These are phyloP conservation scores for Thymus mandschuricus DNA, from an alignment of 257 asterid species.

Conservation along the genomic window DNA sequence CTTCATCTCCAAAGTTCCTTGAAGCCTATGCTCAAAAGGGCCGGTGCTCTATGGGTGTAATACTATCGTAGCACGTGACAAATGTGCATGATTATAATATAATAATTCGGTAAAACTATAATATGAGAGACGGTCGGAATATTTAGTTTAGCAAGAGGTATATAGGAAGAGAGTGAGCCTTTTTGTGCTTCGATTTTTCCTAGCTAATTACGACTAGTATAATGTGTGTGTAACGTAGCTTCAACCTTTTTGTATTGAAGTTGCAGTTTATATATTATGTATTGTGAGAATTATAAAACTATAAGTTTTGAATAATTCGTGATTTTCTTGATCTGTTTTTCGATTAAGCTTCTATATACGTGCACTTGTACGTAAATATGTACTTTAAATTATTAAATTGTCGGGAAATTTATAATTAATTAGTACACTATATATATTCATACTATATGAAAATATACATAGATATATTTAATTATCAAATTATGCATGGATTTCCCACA, in stretches of 20 bases:
- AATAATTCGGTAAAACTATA: constrained; percentile 5
- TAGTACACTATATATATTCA: no score
- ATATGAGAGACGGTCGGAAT: constrained; percentile 20
- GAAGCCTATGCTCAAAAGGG: constrained; percentile 68
- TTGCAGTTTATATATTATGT: constrained; percentile 19
- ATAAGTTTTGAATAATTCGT: constrained; percentile 18
- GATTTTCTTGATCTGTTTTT: not conserved
- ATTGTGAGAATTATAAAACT: not conserved
- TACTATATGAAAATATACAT: no score
- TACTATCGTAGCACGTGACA: not conserved
- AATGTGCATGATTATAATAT: not conserved
- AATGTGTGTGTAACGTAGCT: constrained; percentile 22
- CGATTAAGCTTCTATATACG: no score
- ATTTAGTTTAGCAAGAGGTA: constrained; percentile 22
- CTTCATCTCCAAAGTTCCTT: constrained; percentile 72
- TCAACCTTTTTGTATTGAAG: constrained; percentile 39
- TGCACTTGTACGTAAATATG: no score
- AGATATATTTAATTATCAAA: no score
- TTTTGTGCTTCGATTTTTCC: constrained; percentile 40
- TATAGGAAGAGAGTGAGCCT: constrained; percentile 34
- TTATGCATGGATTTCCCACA: no score
- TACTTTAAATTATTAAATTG: no score
- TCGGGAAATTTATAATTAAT: no score
- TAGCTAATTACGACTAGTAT: constrained; percentile 23
- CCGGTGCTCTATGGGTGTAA: constrained; percentile 83